Conservation (phyloP, 768 basidiomycete species). For the Pleurotus salmoneostramineus region DNA sequence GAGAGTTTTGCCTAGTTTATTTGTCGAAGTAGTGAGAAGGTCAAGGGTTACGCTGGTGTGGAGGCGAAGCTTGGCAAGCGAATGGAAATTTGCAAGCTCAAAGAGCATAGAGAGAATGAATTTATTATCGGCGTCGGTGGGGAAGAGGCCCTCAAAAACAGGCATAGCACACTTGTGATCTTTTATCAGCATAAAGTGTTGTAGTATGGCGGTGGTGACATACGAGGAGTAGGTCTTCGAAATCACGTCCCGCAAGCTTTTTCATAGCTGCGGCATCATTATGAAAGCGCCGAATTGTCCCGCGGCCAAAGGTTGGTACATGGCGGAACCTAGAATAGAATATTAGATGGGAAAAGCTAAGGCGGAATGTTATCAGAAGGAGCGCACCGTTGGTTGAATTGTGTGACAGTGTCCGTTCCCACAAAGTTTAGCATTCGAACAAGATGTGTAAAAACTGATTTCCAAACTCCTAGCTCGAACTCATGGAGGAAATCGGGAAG, state of each 20-base stretch:
- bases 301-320: constrained; percentile 23
- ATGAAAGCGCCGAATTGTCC: constrained; percentile 29
- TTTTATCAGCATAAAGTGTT: background rate
- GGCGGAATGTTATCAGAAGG: constrained; percentile 13
- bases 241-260: constrained; percentile 30
- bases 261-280: constrained; percentile 29
- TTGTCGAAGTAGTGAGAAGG: constrained; percentile 20
- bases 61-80: constrained; percentile 25
- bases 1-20: constrained; percentile 18
- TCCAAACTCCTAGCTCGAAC: constrained; percentile 30
- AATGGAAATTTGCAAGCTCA: constrained; percentile 27
- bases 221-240: constrained; percentile 39
- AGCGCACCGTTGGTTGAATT: too few species aligned
- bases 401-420: constrained; percentile 8
- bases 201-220: background rate
- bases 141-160: constrained; percentile 31
- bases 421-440: constrained; percentile 20
- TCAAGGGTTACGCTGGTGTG: constrained; percentile 29
- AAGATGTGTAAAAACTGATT: constrained; percentile 23
- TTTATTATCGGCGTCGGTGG: constrained; percentile 18
- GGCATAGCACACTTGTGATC: constrained; percentile 28
- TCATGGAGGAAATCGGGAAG: constrained; percentile 27
- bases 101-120: constrained; percentile 21
- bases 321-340: constrained; percentile 16
- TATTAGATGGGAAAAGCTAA: background rate